Evolutionary conservation across 768 basidiomycete genomes (phyloP), one percentile per base, ranked within the genome.

Genomic region (Boletus speciosus): DNA sequence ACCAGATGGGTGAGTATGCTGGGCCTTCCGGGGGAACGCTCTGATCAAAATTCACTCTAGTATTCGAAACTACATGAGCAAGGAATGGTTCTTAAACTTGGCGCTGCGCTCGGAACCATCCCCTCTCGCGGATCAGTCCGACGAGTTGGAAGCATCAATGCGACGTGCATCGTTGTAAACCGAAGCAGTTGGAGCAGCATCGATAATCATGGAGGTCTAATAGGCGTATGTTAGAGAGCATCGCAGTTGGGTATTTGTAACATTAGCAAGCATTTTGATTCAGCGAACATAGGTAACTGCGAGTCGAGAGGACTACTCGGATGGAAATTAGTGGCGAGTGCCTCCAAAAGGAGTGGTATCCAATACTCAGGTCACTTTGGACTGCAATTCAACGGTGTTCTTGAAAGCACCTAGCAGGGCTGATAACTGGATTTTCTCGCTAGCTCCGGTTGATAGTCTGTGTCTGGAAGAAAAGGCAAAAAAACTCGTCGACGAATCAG

Each of bases 371-470:
- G 39, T 68, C 48, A 65, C 59, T 80, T 80, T 84, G 16, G 80
- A 73, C 27, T 85, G 79, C 44, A 92, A 65, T 66, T 96, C 92
- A 7, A 97, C 90, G 0, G 91, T 84, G 57, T 90, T 88, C 71
- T 99, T 99, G 77, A 98, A 96, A 6, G 89, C 89, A 4, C 90
- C 94, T 5, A 98, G 74, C 56, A 99, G 71, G 1, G 93, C 93
- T 7, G 93, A 93, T 48, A 98, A 67, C 66, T 98, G 97, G 49
- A 99, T 84, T 66, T 93, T 98, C 71, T 99, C 97, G 59, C 76
- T 95, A 1, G 89, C 94, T 1, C 97, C 97, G 0, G 94, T 86
- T 1, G 94, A 93, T 8, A 98, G 72, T 42, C 96, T 84, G 69
- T 98, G 86, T 69, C 96, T 98, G 41, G 43, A 41, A 29, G 21